phyloP scores from a whole-genome alignment of 2,329 filamentous ascomycete genomes.

The Pyrenophora graminea region DNA sequence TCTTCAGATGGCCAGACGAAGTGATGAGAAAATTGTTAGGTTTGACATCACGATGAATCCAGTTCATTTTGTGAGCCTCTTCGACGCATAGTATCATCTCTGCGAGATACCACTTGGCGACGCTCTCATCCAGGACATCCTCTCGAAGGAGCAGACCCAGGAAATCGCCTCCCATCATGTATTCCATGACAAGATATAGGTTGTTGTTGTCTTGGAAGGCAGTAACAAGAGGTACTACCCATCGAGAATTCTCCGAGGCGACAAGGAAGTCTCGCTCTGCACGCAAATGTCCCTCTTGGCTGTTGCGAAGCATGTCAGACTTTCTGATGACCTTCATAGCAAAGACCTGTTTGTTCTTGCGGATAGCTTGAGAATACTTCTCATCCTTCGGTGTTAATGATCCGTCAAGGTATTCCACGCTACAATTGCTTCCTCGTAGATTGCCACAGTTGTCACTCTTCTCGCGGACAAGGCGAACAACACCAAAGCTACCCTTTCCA shows the following conservation, averaged over 20 bases:
- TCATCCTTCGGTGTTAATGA: conserved; percentile 6
- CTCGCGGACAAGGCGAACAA: conserved; percentile 83
- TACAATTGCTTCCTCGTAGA: conserved; percentile 17
- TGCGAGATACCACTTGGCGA: conserved; percentile 84
- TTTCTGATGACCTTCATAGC: conserved; percentile 99
- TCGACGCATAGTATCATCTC: conserved; percentile 97
- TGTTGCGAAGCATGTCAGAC: conserved; percentile 85
- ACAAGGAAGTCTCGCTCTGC: conserved; percentile 93
- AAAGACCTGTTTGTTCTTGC: conserved; percentile 63
- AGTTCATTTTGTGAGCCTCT: conserved; percentile 82
- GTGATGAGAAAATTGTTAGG: conserved; percentile 96
- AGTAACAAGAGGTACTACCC: conserved; percentile 85
- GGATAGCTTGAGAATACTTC: not conserved
- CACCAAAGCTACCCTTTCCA: conserved; percentile 92
- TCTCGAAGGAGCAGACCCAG: conserved; percentile 83
- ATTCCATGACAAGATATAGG: conserved; percentile 96
- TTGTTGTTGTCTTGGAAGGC: conserved; percentile 86
- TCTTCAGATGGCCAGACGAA: conserved; percentile 85
- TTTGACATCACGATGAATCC: conserved; percentile 95
- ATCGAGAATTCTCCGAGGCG: conserved; percentile 81
- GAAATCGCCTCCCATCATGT: conserved; percentile 96
- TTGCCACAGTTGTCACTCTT: conserved; percentile 43
- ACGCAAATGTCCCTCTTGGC: conserved; percentile 88
- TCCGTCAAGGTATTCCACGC: conserved; percentile 16
- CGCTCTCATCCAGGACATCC: conserved; percentile 76